phyloP scores from a whole-genome alignment of 352 stramenopile genomes.

The Phytophthora kernoviae region DNA sequence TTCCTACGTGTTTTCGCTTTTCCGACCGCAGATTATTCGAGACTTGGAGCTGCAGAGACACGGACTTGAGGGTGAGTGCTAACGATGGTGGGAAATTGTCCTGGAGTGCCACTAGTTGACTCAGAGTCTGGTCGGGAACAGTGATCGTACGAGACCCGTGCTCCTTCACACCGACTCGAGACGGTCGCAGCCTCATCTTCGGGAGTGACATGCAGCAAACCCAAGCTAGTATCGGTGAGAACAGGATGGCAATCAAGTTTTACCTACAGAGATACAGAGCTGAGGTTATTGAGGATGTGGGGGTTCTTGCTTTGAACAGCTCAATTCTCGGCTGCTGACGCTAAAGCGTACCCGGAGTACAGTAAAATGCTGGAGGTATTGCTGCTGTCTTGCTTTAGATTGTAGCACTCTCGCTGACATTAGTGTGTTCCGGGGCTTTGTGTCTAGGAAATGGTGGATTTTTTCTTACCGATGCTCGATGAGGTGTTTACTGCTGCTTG shows the following conservation, averaged over 20 bases:
- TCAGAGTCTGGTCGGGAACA: slow-evolving; percentile 17
- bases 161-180: slow-evolving; percentile 88
- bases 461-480: slow-evolving; percentile 84
- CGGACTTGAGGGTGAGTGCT: slow-evolving; percentile 62
- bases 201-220: slow-evolving; percentile 77
- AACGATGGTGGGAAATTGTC: not conserved
- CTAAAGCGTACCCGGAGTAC: slow-evolving; percentile 83
- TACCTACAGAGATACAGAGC: not conserved
- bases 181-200: slow-evolving; percentile 81
- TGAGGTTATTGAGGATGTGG: slow-evolving; percentile 3
- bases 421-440: not conserved
- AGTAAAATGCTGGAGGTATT: slow-evolving; percentile 77
- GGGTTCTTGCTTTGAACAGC: slow-evolving; percentile 33
- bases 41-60: slow-evolving; percentile 85
- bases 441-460: slow-evolving; percentile 72
- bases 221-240: slow-evolving; percentile 73
- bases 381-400: not conserved
- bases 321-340: slow-evolving; percentile 84
- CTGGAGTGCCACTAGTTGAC: not conserved
- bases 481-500: slow-evolving; percentile 45
- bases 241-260: too few relatives aligned
- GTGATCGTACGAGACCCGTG: slow-evolving; percentile 83
- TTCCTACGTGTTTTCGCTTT: slow-evolving; percentile 91
- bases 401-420: not conserved
- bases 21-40: slow-evolving; percentile 89